A percentile compares a stretch with the other conserved stretches of the same genome.
phyloP scores from a whole-genome alignment of 306 rosid genomes.

The Pueraria montana region DNA sequence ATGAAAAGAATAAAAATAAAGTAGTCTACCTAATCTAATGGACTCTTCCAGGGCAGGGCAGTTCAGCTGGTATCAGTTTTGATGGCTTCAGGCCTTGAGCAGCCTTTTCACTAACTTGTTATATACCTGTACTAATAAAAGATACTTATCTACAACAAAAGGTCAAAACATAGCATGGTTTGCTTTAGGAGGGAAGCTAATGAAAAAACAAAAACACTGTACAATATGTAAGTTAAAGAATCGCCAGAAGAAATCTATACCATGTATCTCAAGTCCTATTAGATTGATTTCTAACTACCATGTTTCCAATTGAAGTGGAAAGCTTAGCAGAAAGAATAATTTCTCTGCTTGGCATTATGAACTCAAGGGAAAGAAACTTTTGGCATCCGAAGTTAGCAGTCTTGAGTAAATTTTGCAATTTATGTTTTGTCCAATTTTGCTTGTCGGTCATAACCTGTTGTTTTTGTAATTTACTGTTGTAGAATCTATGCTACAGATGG shows the following conservation, averaged over 20 bases:
- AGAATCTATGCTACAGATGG: conserved; percentile 95
- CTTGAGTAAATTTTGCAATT: conserved; percentile 8
- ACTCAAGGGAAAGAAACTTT: too few relatives aligned
- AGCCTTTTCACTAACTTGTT: neutral
- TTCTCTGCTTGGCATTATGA: neutral
- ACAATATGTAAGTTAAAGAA: neutral
- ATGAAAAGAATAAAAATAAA: neutral
- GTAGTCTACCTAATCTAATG: neutral
- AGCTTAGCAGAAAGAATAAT: conserved; percentile 1
- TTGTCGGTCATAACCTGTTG: conserved; percentile 27
- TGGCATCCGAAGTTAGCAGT: neutral
- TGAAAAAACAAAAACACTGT: conserved; percentile 6
- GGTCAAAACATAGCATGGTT: neutral
- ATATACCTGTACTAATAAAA: neutral
- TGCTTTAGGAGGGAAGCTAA: conserved; percentile 11
- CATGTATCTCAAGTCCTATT: conserved; percentile 29
- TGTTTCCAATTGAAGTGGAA: conserved; percentile 20
- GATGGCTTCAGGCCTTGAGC: neutral
- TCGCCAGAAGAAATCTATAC: neutral
- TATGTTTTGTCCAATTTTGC: conserved; percentile 9
- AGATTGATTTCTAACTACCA: conserved; percentile 32
- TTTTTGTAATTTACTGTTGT: conserved; percentile 43
- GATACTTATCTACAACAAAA: neutral
- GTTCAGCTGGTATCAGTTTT: conserved; percentile 1
- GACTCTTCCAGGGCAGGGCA: conserved; percentile 11